phyloP scores from a whole-genome alignment of 306 rosid genomes.

The Oemleria cerasiformis region DNA sequence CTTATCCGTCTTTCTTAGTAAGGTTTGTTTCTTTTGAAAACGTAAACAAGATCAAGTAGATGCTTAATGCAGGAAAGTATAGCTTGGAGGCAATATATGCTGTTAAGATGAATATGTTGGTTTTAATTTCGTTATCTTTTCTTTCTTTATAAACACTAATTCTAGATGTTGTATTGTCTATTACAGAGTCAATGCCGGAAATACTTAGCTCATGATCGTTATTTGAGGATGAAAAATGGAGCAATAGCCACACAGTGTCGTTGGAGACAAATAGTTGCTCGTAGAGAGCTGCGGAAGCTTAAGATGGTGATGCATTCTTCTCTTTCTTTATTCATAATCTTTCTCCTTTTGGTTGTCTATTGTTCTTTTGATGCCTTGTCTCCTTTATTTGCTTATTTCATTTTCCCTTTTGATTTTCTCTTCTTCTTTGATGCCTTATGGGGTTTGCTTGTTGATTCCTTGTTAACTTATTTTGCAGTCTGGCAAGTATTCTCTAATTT shows the following conservation, averaged over 20 bases:
- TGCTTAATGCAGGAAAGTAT: not conserved
- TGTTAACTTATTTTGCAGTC: not conserved
- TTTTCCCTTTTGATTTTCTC: slow-evolving; percentile 2
- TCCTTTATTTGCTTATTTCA: not conserved
- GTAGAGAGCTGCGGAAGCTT: slow-evolving; percentile 62
- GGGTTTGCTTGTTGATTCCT: not conserved
- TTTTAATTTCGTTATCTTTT: not conserved
- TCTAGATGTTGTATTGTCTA: slow-evolving; percentile 15
- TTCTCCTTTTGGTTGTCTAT: not conserved
- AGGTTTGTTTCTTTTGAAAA: not conserved
- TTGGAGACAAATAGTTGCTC: slow-evolving; percentile 67
- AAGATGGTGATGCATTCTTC: slow-evolving; percentile 46
- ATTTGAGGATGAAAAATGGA: slow-evolving; percentile 47
- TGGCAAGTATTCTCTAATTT: not conserved
- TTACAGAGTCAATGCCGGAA: slow-evolving; percentile 56
- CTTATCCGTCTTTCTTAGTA: not conserved
- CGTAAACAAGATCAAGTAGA: not conserved
- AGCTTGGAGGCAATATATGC: not conserved
- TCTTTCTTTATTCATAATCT: not conserved
- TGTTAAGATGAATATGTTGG: not conserved
- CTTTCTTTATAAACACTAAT: slow-evolving; percentile 15
- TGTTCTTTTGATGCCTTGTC: not conserved
- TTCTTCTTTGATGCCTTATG: not conserved
- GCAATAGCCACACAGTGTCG: slow-evolving; percentile 57
- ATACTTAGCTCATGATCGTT: slow-evolving; percentile 32